Evolutionary conservation across 2,329 filamentous ascomycete species (phyloP).

Genomic region (Zelopaecilomyces penicillatus): DNA sequence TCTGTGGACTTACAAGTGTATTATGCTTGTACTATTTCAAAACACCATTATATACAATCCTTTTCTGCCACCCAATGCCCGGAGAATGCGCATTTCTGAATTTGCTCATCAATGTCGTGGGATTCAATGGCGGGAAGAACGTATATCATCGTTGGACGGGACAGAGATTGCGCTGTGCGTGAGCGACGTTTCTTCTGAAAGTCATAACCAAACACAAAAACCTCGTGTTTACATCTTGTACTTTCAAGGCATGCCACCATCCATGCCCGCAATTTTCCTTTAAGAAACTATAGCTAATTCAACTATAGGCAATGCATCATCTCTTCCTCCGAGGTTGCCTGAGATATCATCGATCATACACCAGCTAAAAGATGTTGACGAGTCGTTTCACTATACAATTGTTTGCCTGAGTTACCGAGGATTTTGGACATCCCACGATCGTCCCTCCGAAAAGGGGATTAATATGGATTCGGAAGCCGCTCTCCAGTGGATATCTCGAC

Average conservation of each 20-base stretch:
- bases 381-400: conserved; percentile 35
- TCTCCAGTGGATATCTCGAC: conserved; percentile 49
- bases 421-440: conserved; percentile 69
- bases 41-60: conserved; percentile 80
- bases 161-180: conserved; percentile 56
- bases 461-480: conserved; percentile 59
- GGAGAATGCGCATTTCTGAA: conserved; percentile 57
- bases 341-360: conserved; percentile 46
- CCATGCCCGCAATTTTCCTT: conserved; percentile 11
- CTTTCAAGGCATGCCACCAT: conserved; percentile 39
- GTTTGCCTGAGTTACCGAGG: conserved; percentile 58
- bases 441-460: conserved; percentile 62
- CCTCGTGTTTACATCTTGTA: conserved; percentile 46
- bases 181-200: conserved; percentile 26
- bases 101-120: conserved; percentile 52
- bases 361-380: conserved; percentile 31
- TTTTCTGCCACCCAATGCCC: conserved; percentile 61
- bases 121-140: conserved; percentile 59
- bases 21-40: conserved; percentile 69
- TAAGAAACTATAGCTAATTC: conserved; percentile 1
- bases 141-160: conserved; percentile 53
- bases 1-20: conserved; percentile 59
- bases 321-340: conserved; percentile 47
- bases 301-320: conserved; percentile 49
- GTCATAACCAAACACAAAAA: conserved; percentile 6